A percentile compares a stretch with the other conserved stretches of the same genome.
Evolutionary conservation across 805 yeast genomes (phyloP).

Genomic region (Metschnikowia dekortorum): DNA sequence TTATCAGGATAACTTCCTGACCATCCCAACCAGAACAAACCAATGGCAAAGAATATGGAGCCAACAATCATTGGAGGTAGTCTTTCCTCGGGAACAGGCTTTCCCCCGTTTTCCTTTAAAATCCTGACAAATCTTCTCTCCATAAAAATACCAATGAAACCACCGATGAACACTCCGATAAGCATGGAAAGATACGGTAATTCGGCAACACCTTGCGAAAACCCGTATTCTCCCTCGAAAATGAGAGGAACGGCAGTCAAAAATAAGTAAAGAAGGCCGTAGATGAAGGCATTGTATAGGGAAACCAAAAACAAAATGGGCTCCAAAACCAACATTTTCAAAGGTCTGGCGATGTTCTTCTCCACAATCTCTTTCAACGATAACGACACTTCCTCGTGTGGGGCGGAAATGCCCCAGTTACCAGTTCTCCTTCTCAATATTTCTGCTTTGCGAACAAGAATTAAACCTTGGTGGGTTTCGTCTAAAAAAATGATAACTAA

Average conservation of each 20-base stretch:
- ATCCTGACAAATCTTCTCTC: constrained; percentile 52
- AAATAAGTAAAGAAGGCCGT: constrained; percentile 72
- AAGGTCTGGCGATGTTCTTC: constrained; percentile 64
- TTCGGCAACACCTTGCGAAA: constrained; percentile 58
- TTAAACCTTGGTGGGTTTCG: constrained; percentile 72
- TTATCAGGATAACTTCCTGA: constrained; percentile 17
- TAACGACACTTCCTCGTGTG: constrained; percentile 47
- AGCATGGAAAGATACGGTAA: constrained; percentile 78
- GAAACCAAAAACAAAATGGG: constrained; percentile 69
- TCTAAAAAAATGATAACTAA: constrained; percentile 42
- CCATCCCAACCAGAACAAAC: constrained; percentile 21
- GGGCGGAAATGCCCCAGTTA: constrained; percentile 79
- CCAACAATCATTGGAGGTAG: constrained; percentile 21
- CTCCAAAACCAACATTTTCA: constrained; percentile 61
- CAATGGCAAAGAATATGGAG: constrained; percentile 12
- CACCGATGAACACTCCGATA: constrained; percentile 63
- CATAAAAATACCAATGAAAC: constrained; percentile 44
- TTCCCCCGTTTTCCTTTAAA: constrained; percentile 25
- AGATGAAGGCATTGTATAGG: constrained; percentile 70
- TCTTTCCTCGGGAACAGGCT: constrained; percentile 20
- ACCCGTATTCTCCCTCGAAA: constrained; percentile 47
- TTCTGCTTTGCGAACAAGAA: constrained; percentile 60
- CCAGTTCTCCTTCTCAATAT: constrained; percentile 62
- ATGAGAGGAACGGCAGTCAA: constrained; percentile 74
- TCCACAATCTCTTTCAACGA: constrained; percentile 47